phyloP scores from a whole-genome alignment of 2,329 filamentous ascomycete species.

The Colletotrichum simmondsii region DNA sequence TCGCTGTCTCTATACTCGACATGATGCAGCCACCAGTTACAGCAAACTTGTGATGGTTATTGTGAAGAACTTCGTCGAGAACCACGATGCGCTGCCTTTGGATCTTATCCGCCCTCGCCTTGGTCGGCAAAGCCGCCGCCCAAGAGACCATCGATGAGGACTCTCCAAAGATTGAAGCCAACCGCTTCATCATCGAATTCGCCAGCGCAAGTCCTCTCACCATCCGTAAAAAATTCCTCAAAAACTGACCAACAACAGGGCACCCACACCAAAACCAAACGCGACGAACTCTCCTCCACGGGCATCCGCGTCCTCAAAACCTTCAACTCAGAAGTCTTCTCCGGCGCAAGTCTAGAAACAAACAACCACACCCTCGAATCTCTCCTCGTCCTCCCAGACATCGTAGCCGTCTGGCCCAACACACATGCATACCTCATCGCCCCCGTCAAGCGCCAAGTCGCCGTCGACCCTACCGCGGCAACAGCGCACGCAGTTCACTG shows the following conservation, averaged over 20 bases:
- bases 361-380: constrained; percentile 27
- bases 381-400: constrained; percentile 16
- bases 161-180: constrained; percentile 5
- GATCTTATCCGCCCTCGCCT: constrained; percentile 3
- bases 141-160: not conserved
- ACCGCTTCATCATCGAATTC: constrained; percentile 32
- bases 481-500: constrained; percentile 27
- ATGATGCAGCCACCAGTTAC: no score
- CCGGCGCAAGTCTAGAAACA: constrained; percentile 29
- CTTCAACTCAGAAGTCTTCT: constrained; percentile 29
- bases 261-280: not conserved
- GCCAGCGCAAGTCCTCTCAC: not conserved
- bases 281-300: constrained; percentile 14
- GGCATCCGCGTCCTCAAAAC: constrained; percentile 27
- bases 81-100: constrained; percentile 10
- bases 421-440: constrained; percentile 16
- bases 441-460: constrained; percentile 17
- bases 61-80: not conserved
- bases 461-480: not conserved
- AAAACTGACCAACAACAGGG: not conserved
- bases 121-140: not conserved
- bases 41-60: not conserved
- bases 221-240: fast-evolving
- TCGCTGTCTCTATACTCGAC: not conserved
- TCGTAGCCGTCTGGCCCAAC: constrained; percentile 27